phyloP scores from a whole-genome alignment of 2,329 filamentous ascomycete species.

The Aureobasidium sp. region DNA sequence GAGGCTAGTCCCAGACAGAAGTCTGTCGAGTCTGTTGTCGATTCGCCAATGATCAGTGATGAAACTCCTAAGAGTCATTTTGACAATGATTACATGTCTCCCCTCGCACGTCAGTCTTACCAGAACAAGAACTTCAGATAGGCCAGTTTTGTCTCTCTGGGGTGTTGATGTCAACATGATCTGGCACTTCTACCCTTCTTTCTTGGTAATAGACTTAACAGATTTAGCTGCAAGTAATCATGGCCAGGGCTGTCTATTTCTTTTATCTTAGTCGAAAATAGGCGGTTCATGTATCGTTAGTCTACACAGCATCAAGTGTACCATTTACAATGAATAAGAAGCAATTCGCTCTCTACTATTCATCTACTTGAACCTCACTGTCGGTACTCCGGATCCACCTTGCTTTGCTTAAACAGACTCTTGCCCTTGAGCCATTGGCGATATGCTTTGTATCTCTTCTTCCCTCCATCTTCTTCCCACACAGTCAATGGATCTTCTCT shows the following conservation, averaged over 20 bases:
- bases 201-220: not conserved
- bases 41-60: not conserved
- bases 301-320: not conserved
- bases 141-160: not conserved
- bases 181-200: not conserved
- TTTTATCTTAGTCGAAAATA: not conserved
- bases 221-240: not conserved
- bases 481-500: constrained; percentile 82
- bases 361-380: not conserved
- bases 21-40: not conserved
- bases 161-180: not conserved
- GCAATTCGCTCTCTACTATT: not conserved
- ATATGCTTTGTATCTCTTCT: constrained; percentile 97
- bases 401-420: constrained; percentile 85
- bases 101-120: not conserved
- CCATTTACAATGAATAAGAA: not conserved
- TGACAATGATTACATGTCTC: not conserved
- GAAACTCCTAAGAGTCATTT: not conserved
- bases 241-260: not conserved
- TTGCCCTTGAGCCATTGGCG: constrained; percentile 91
- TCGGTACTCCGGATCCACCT: constrained; percentile 44
- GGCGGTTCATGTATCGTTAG: not conserved
- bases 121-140: not conserved
- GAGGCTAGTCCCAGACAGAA: not conserved
- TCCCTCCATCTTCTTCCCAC: constrained; percentile 73